Evolutionary conservation across 257 asterid genomes (phyloP), one percentile per base, ranked within the genome.

Genomic region (Linderniella brevidens): DNA sequence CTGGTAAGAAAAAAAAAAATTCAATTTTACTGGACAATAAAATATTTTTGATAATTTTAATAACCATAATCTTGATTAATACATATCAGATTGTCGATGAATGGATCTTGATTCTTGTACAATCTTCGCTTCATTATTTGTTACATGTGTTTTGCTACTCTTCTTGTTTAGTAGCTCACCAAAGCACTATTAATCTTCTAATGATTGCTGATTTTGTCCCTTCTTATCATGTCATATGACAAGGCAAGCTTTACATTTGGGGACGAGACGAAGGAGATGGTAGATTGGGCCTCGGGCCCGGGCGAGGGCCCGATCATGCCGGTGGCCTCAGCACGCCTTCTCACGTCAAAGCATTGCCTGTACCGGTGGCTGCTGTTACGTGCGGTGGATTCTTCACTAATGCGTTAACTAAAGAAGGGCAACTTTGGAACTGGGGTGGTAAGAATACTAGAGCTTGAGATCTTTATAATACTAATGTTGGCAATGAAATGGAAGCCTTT

Each of bases 351-450:
- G 86, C 82, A 50, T 56, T 90, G 65, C 75, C 78, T 15, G 76
- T 63, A 58, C 79, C 85, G 1, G 83, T 79, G 36, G 69, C 82
- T 66, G 94, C 96, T 54, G 92, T 85, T 66, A 74, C 93, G 8
- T 90, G 98, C 59, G 98, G 98, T 40, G 98, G 98, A 13, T 90
- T 90, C 66, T 90, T 84, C 79, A 90, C 98, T 29, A 72, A 80
- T 95, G 92, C 93, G 42, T 68, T 90, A 65, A 72, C 93, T 35
- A 74, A 75, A 60, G 92, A 67, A 11, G 98, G 98, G 17, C 85
- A 78, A 60, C 83, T 85, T 46, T 90, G 98, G 98, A 90, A 69
- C 56, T 85, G 96, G 98, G 98, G 98, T 64, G 98, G 97, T 88
- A 62, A 55, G 67, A 12, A 16, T 55, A 35, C 62, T 37, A 25